A percentile compares a stretch with the other conserved stretches of the same genome.
Evolutionary conservation across 148 eudicot species (phyloP).

Genomic region (Silene uniflora): DNA sequence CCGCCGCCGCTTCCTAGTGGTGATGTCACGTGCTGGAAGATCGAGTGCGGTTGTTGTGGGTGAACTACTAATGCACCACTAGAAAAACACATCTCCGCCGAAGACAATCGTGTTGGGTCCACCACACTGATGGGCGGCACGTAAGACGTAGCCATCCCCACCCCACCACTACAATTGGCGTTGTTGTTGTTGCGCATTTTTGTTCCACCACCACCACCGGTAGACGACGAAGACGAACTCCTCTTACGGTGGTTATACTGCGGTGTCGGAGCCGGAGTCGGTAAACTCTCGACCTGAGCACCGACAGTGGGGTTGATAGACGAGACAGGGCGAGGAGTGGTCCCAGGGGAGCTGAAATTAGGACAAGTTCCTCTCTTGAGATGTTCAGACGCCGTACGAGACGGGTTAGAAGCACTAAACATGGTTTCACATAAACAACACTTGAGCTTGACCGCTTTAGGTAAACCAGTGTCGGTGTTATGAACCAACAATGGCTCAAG

Average conservation of each 20-base stretch:
- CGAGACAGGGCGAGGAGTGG: too few species aligned
- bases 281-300: too few species aligned
- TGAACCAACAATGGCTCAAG: conserved; percentile 69
- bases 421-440: conserved; percentile 71
- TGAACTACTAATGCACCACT: conserved; percentile 23
- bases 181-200: conserved; percentile 1
- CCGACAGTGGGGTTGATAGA: not conserved
- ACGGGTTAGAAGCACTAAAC: conserved; percentile 90
- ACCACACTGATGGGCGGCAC: conserved; percentile 50
- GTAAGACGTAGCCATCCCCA: conserved; percentile 12
- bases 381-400: conserved; percentile 92
- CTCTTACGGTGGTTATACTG: conserved; percentile 49
- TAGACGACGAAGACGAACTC: conserved; percentile 33
- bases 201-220: conserved; percentile 23
- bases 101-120: conserved; percentile 44
- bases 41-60: not conserved
- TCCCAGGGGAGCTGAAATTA: conserved; percentile 32
- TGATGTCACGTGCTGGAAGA: conserved; percentile 18
- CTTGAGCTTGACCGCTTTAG: conserved; percentile 78
- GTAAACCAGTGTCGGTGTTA: conserved; percentile 51
- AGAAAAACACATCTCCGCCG: conserved; percentile 6
- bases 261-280: conserved; percentile 21
- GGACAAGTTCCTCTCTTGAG: conserved; percentile 89
- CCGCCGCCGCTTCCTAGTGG: not conserved
- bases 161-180: not conserved